Conservation (phyloP, 768 basidiomycete genomes). For the Cyathus striatus region DNA sequence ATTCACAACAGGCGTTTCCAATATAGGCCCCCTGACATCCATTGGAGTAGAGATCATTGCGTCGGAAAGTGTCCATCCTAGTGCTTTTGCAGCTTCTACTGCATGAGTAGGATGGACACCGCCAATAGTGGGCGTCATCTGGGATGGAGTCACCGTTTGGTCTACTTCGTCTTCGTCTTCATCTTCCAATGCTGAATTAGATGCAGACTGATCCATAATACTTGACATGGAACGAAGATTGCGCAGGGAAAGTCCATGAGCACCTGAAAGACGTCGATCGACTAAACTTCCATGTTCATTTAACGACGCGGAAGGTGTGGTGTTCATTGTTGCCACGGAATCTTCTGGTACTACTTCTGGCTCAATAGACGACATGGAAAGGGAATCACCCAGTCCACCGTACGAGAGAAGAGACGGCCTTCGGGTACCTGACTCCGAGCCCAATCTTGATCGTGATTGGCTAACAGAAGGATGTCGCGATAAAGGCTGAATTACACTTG, state of each 20-base stretch:
- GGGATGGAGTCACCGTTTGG: background rate
- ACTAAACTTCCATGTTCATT: background rate
- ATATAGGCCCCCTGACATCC: slow-evolving; percentile 6
- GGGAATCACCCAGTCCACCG: slow-evolving; percentile 21
- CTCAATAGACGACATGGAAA: slow-evolving; percentile 35
- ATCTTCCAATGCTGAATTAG: slow-evolving; percentile 50
- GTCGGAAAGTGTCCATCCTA: slow-evolving; percentile 38
- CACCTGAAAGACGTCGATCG: slow-evolving; percentile 8
- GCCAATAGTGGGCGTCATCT: slow-evolving; percentile 2
- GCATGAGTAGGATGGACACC: slow-evolving; percentile 10
- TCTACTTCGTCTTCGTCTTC: slow-evolving; percentile 20
- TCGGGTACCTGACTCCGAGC: background rate
- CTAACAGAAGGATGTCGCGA: slow-evolving; percentile 16
- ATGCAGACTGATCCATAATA: slow-evolving; percentile 22
- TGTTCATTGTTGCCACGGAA: background rate
- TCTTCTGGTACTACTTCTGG: slow-evolving; percentile 11
- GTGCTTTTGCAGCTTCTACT: slow-evolving; percentile 24
- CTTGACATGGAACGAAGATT: slow-evolving; percentile 10
- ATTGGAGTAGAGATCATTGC: slow-evolving; percentile 27
- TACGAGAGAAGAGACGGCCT: slow-evolving; percentile 21
- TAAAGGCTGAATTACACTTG: slow-evolving; percentile 22
- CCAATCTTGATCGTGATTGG: slow-evolving; percentile 7
- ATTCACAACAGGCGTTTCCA: slow-evolving; percentile 2
- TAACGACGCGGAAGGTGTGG: slow-evolving; percentile 2
- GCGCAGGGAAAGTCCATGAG: slow-evolving; percentile 9